Base-by-base conservation (phyloP, 805 yeast species). In the Wickerhamomyces pijperi region DNA sequence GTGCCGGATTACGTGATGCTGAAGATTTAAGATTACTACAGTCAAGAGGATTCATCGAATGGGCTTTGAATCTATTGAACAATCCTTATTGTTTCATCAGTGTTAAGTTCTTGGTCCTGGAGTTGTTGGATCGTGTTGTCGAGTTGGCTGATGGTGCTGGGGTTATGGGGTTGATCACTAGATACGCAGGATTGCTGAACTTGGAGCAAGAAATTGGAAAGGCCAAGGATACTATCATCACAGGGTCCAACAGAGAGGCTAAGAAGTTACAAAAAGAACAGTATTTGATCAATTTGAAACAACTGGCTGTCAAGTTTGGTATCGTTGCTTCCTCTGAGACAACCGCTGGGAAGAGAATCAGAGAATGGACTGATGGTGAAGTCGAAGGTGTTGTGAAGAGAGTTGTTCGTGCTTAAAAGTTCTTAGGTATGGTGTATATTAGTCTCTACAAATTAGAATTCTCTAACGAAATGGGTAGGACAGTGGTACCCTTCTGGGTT, bases 401-500 rank as follows among this genome's bases (percentile, higher is more conserved):
- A 46, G 42, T 62, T 2, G 47, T 56, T 14, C 9, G 23, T 21
- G 23, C 23, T 21, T 21, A n/a, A n/a, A 21, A 21, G 23, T 21
- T 7, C 23, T 21, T 21, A n/a, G n/a, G n/a, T n/a, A n/a, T n/a
- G n/a, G n/a, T n/a, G n/a, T n/a, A n/a, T n/a, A n/a, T n/a, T n/a
- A n/a, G n/a, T n/a, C n/a, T n/a, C n/a, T n/a, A n/a, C n/a, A n/a
- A n/a, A n/a, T n/a, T n/a, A n/a, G 13, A 64, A 39, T 34, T 65
- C 61, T 62, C 97, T 78, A 39, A 84, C 57, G 49, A 71, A 87
- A 55, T 90, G 97, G 4, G 92, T 77, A 16, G 95, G 90, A 57
- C 97, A 90, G 42, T 82, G 84, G 58, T 88, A 86, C 4, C 97
- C 97, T 4, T 64, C 60, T 3, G 96, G 94, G 56, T 90, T 86